Conservation (phyloP, 2,329 filamentous ascomycete genomes). For the Cladophialophora bantiana region DNA sequence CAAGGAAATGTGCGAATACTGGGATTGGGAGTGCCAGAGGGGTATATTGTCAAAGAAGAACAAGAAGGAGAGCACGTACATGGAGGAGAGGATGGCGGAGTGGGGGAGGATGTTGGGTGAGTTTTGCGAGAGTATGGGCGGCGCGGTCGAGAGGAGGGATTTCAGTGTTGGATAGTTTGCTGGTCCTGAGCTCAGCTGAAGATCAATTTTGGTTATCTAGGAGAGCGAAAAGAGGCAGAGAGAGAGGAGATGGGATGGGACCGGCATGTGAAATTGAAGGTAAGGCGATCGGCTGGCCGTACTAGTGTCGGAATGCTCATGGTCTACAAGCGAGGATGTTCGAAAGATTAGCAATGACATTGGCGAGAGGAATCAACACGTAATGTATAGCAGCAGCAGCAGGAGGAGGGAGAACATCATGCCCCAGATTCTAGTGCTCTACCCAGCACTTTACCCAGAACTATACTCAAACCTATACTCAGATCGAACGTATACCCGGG, state of each 20-base stretch:
- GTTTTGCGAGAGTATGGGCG: conserved; percentile 44
- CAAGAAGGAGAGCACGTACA: conserved; percentile 52
- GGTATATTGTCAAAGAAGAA: conserved; percentile 52
- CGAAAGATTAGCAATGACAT: background rate
- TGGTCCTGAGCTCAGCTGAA: background rate
- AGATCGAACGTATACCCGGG: too few species aligned
- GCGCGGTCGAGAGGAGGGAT: conserved; percentile 45
- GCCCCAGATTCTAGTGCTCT: too few species aligned
- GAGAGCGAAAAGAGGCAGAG: background rate
- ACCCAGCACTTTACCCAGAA: too few species aligned
- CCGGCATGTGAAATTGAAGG: background rate
- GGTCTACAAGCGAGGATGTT: background rate
- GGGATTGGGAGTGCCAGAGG: conserved; percentile 53
- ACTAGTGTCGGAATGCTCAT: too few species aligned
- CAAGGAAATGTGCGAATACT: conserved; percentile 47
- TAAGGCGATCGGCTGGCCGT: background rate
- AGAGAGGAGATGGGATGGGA: background rate
- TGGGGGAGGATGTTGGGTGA: conserved; percentile 53
- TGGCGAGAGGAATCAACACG: too few species aligned
- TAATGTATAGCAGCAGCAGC: too few species aligned
- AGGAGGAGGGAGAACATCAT: too few species aligned
- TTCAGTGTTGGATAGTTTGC: conserved; percentile 22
- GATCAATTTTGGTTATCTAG: background rate
- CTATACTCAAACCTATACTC: too few species aligned
- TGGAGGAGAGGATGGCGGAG: conserved; percentile 49